phyloP scores from a whole-genome alignment of 2,329 filamentous ascomycete species.

The Endocalyx cinctus region DNA sequence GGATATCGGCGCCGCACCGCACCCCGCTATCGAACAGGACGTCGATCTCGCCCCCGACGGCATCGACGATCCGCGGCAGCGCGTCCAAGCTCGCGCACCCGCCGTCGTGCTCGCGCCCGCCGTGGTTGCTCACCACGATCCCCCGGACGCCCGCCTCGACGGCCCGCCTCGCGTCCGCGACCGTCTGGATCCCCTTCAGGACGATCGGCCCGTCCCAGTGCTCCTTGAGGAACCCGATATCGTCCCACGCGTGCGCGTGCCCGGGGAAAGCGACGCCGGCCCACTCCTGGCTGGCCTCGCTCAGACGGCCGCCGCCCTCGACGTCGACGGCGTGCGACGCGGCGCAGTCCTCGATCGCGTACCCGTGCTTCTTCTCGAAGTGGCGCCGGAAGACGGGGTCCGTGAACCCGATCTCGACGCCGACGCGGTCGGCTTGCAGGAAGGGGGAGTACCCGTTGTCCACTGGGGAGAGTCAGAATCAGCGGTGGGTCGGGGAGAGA shows the following conservation, averaged over 20 bases:
- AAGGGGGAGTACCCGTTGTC: conserved; percentile 16
- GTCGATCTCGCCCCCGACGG: conserved; percentile 53
- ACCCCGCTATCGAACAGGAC: conserved; percentile 60
- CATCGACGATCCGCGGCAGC: conserved; percentile 56
- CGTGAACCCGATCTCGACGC: conserved; percentile 21
- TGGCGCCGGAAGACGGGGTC: conserved; percentile 21
- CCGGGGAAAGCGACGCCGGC: conserved; percentile 21
- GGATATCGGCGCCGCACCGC: conserved; percentile 54
- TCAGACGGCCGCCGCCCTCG: conserved; percentile 13
- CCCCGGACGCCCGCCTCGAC: conserved; percentile 18
- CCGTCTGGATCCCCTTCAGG: conserved; percentile 29
- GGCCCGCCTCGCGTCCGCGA: conserved; percentile 21
- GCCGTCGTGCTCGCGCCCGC: conserved; percentile 53
- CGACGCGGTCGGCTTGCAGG: conserved; percentile 21
- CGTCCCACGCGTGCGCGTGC: conserved; percentile 20
- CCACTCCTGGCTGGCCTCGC: conserved; percentile 18
- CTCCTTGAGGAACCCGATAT: conserved; percentile 18
- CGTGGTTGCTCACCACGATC: conserved; percentile 55
- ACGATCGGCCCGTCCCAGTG: conserved; percentile 26
- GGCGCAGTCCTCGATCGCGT: conserved; percentile 15
- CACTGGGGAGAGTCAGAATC: conserved; percentile 1
- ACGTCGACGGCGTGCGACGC: conserved; percentile 16
- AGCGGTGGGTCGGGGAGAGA: conserved; percentile 1
- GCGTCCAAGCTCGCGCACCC: conserved; percentile 51
- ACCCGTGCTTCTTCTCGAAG: conserved; percentile 17